phyloP scores from a whole-genome alignment of 441 rosid genomes.

The Croton setiger region DNA sequence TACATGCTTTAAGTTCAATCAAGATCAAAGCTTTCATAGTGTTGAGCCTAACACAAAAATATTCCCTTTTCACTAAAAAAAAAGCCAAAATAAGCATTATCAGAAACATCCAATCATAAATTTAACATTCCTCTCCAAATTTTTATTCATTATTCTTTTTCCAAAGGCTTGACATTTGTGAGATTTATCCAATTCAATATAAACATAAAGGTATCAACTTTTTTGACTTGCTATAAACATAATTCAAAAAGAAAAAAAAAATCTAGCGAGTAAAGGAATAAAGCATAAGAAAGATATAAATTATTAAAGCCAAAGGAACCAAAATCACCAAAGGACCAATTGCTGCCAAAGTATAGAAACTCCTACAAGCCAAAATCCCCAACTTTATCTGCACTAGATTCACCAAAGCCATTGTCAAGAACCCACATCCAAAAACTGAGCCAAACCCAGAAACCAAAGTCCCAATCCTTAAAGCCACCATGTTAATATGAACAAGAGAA shows the following conservation, averaged over 20 bases:
- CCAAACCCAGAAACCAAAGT: constrained; percentile 56
- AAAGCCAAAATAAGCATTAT: background rate
- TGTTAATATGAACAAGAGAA: constrained; percentile 43
- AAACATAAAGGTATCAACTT: background rate
- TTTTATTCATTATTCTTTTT: background rate
- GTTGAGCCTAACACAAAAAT: background rate
- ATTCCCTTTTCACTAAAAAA: background rate
- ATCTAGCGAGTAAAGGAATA: constrained; percentile 50
- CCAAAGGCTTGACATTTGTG: background rate
- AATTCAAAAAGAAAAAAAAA: background rate
- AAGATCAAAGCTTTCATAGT: background rate
- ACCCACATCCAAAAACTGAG: constrained; percentile 79
- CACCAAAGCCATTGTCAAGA: constrained; percentile 69
- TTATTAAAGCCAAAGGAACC: constrained; percentile 58
- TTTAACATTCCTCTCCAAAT: background rate
- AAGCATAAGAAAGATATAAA: constrained; percentile 55
- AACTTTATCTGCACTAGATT: constrained; percentile 77
- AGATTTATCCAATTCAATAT: background rate
- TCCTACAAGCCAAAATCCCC: constrained; percentile 63
- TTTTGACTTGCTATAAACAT: background rate
- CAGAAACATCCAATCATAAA: background rate
- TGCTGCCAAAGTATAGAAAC: constrained; percentile 50
- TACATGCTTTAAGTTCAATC: background rate
- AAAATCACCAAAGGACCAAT: constrained; percentile 57
- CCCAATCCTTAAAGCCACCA: constrained; percentile 46